These are phyloP conservation scores for Trichophyton equinum DNA, from an alignment of 2,329 filamentous ascomycete genomes.

Conservation along the genomic window DNA sequence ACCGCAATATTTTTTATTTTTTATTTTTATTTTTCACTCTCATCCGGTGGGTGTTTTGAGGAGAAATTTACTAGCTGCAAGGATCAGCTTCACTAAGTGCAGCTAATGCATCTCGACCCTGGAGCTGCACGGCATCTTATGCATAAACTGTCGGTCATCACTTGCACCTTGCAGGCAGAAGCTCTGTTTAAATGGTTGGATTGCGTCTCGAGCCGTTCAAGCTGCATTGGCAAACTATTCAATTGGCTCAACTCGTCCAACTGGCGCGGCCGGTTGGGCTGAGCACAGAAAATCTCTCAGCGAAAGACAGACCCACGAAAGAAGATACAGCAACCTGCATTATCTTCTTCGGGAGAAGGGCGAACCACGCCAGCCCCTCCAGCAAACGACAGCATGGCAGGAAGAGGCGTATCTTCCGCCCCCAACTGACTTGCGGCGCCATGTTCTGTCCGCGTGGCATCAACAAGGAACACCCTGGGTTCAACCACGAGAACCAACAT, in stretches of 20 bases:
- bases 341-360: not conserved
- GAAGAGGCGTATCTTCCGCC: not conserved
- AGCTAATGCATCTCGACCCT: not conserved
- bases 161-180: not conserved
- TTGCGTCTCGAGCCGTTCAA: not conserved
- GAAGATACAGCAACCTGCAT: not conserved
- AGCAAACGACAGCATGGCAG: not conserved
- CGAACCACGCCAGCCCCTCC: not conserved
- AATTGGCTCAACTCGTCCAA: not conserved
- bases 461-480: conserved; percentile 3
- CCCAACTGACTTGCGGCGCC: not conserved
- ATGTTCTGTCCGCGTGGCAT: conserved; percentile 1
- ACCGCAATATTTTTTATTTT: not conserved
- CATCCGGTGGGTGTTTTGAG: not conserved
- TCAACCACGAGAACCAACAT: not conserved
- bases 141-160: not conserved
- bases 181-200: not conserved
- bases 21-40: not conserved
- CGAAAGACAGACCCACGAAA: not conserved
- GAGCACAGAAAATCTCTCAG: not conserved
- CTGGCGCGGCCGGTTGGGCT: not conserved
- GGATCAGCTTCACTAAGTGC: not conserved
- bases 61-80: not conserved
- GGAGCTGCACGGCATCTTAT: conserved; percentile 1
- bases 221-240: not conserved